Evolutionary conservation across 306 rosid species (phyloP).

Genomic region (Senna tora): DNA sequence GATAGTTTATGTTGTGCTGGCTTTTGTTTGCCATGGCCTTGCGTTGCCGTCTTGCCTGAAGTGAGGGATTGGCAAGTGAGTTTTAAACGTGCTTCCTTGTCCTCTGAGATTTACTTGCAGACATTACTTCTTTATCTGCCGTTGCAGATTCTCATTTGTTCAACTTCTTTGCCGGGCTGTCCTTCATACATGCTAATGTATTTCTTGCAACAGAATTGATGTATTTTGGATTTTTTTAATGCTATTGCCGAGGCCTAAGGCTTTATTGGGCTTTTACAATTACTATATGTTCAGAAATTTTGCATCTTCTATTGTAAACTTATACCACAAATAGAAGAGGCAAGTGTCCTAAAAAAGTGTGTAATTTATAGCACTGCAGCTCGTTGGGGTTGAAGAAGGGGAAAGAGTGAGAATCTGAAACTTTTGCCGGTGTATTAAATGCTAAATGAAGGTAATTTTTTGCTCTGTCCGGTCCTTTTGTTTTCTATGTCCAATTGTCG

Average conservation of each 20-base stretch:
- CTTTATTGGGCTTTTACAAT: slow-evolving; percentile 27
- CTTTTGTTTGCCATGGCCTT: slow-evolving; percentile 88
- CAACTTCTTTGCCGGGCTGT: slow-evolving; percentile 41
- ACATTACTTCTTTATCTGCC: slow-evolving; percentile 39
- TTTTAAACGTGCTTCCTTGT: slow-evolving; percentile 37
- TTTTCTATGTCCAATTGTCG: slow-evolving; percentile 1
- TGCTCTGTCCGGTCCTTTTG: background rate
- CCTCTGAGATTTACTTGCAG: slow-evolving; percentile 37
- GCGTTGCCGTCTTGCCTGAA: slow-evolving; percentile 69
- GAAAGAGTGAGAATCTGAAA: slow-evolving; percentile 3
- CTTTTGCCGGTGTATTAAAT: slow-evolving; percentile 8
- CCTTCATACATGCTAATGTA: slow-evolving; percentile 42
- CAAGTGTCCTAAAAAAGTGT: slow-evolving; percentile 19
- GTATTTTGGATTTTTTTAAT: slow-evolving; percentile 42
- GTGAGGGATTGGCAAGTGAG: slow-evolving; percentile 39
- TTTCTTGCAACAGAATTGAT: slow-evolving; percentile 41
- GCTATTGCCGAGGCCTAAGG: slow-evolving; percentile 29
- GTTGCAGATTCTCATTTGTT: slow-evolving; percentile 44
- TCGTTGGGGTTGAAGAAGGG: slow-evolving; percentile 10
- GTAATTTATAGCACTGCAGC: slow-evolving; percentile 24
- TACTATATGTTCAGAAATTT: background rate
- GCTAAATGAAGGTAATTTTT: slow-evolving; percentile 21
- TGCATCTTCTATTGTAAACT: slow-evolving; percentile 25
- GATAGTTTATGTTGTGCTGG: slow-evolving; percentile 66
- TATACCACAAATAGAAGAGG: slow-evolving; percentile 17